Evolutionary conservation across 805 yeast genomes (phyloP).

Genomic region (Zygoascus biomembranicola): DNA sequence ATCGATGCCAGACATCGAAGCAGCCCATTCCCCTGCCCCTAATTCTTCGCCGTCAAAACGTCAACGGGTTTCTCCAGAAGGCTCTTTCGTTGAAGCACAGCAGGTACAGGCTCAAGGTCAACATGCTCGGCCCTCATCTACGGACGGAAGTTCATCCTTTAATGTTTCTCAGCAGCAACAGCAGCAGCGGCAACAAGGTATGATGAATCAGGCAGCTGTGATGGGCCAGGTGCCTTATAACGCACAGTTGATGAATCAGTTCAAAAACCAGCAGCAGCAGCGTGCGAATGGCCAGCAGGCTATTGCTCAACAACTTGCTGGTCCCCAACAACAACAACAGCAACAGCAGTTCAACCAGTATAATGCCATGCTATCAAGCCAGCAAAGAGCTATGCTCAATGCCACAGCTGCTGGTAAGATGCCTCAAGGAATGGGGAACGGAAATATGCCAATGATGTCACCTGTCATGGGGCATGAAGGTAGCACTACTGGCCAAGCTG

Average conservation of each 20-base stretch:
- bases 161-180: conserved; percentile 20
- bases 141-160: conserved; percentile 13
- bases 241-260: conserved; percentile 24
- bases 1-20: conserved; percentile 8
- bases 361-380: conserved; percentile 16
- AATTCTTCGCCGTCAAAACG: conserved; percentile 28
- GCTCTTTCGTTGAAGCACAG: conserved; percentile 17
- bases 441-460: conserved; percentile 3
- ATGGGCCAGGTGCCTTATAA: conserved; percentile 16
- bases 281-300: conserved; percentile 15
- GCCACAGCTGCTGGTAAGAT: conserved; percentile 14
- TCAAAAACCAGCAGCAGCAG: conserved; percentile 15
- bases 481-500: conserved; percentile 1
- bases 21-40: conserved; percentile 23
- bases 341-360: conserved; percentile 6
- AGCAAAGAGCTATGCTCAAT: conserved; percentile 22
- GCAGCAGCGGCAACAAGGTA: conserved; percentile 19
- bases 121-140: conserved; percentile 10
- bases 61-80: conserved; percentile 30
- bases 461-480: not conserved
- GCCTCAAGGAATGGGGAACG: conserved; percentile 8
- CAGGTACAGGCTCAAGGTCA: conserved; percentile 3
- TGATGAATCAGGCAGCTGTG: conserved; percentile 14
- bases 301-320: conserved; percentile 13
- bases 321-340: conserved; percentile 17